Percentiles rank a stretch among this genome's conserved stretches.
phyloP scores from a whole-genome alignment of 352 stramenopile genomes.

The Phytophthora sp. region DNA sequence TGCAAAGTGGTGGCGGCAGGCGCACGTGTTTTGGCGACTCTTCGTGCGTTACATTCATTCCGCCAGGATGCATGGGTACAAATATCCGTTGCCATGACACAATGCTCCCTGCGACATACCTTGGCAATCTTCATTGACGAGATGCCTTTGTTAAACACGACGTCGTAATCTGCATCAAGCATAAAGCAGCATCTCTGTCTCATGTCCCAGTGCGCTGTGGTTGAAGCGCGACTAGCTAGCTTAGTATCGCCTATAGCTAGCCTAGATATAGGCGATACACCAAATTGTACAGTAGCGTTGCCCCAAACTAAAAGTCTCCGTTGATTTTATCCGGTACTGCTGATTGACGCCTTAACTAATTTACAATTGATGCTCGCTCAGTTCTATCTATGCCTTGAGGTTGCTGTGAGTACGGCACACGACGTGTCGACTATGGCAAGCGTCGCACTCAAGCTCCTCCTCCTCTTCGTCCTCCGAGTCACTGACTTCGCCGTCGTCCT shows the following conservation, averaged over 20 bases:
- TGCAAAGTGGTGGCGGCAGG: too few species aligned
- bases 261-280: too few species aligned
- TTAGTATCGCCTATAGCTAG: too few species aligned
- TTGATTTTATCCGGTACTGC: constrained; percentile 7
- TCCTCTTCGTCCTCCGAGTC: constrained; percentile 33
- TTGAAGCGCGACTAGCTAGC: constrained; percentile 8
- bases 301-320: background rate
- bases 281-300: background rate
- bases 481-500: constrained; percentile 13
- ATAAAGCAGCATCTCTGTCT: too few species aligned
- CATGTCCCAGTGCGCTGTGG: constrained; percentile 1
- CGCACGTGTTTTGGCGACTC: constrained; percentile 4
- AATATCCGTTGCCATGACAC: constrained; percentile 11
- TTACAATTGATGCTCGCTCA: constrained; percentile 2
- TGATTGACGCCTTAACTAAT: constrained; percentile 16
- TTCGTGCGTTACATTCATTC: background rate
- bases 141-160: background rate
- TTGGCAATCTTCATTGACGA: background rate
- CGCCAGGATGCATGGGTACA: constrained; percentile 17
- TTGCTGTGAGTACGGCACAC: constrained; percentile 36
- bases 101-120: background rate
- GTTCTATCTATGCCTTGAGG: constrained; percentile 20
- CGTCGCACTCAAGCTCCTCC: constrained; percentile 36
- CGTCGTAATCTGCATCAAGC: background rate
- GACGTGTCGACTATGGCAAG: constrained; percentile 41